A percentile compares a stretch with the other conserved stretches of the same genome.
These are phyloP conservation scores for Aureobasidium zeae DNA, from an alignment of 2,329 filamentous ascomycete genomes.

Conservation along the genomic window DNA sequence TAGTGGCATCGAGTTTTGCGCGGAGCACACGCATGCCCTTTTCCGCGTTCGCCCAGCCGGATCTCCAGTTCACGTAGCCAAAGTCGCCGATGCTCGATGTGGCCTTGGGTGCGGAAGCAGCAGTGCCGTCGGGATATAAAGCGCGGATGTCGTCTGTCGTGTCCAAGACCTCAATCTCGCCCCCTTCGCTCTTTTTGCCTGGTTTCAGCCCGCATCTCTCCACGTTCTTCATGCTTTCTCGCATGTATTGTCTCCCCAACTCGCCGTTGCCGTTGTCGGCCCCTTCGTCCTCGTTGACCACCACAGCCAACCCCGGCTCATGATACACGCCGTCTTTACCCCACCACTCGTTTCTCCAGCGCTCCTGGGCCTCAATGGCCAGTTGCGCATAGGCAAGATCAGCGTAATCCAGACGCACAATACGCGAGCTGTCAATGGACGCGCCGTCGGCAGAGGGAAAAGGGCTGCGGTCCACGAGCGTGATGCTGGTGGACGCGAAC, in stretches of 20 bases:
- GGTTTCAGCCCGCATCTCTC: slow-evolving; percentile 38
- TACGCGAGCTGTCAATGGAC: slow-evolving; percentile 49
- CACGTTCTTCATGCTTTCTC: slow-evolving; percentile 54
- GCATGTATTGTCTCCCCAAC: slow-evolving; percentile 46
- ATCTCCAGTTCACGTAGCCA: slow-evolving; percentile 64
- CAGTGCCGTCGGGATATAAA: slow-evolving; percentile 27
- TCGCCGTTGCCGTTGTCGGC: slow-evolving; percentile 26
- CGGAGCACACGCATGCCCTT: slow-evolving; percentile 58
- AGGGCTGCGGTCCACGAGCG: slow-evolving; percentile 47
- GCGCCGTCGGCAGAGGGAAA: slow-evolving; percentile 49
- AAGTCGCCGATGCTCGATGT: slow-evolving; percentile 10
- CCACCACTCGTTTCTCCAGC: slow-evolving; percentile 57
- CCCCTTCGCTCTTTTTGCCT: slow-evolving; percentile 27
- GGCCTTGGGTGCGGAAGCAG: background rate
- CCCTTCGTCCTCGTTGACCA: slow-evolving; percentile 39
- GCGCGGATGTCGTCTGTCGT: slow-evolving; percentile 31
- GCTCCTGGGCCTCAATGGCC: slow-evolving; percentile 57
- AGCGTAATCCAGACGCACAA: slow-evolving; percentile 68
- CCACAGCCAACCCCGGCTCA: slow-evolving; percentile 59
- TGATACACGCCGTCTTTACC: slow-evolving; percentile 55
- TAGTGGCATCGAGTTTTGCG: slow-evolving; percentile 43
- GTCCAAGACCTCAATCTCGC: slow-evolving; percentile 31
- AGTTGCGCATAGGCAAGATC: slow-evolving; percentile 67
- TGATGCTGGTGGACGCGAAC: slow-evolving; percentile 44
- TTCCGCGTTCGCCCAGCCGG: slow-evolving; percentile 75